Percentiles rank a stretch among this genome's conserved stretches.
Conservation (phyloP, 768 basidiomycete species). For the Suillus weaverae region DNA sequence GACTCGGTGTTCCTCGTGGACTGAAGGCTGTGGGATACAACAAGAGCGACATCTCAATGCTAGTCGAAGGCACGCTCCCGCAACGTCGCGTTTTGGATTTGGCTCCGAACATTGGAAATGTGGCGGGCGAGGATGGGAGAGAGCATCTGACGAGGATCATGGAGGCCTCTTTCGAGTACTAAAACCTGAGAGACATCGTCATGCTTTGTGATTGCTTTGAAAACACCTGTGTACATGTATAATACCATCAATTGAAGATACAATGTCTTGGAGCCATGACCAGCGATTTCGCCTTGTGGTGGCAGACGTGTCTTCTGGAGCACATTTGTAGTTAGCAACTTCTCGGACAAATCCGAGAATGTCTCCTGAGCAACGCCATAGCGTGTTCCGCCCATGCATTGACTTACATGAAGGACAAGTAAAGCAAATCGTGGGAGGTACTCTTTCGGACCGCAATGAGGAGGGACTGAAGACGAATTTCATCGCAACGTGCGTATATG, state of each 20-base stretch:
- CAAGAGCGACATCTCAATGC: conserved; percentile 59
- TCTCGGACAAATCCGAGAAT: conserved; percentile 13
- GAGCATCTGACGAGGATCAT: conserved; percentile 83
- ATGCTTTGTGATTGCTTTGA: conserved; percentile 8
- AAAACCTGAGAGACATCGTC: conserved; percentile 16
- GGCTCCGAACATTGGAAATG: conserved; percentile 85
- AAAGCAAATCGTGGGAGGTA: conserved; percentile 97
- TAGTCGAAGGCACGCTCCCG: conserved; percentile 91
- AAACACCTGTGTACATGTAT: background rate
- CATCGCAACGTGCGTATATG: conserved; percentile 68
- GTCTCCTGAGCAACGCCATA: conserved; percentile 30
- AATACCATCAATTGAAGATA: background rate
- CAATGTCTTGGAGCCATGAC: background rate
- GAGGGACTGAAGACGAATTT: conserved; percentile 81
- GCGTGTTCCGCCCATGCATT: conserved; percentile 88
- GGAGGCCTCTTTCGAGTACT: conserved; percentile 78
- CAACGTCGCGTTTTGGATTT: conserved; percentile 91
- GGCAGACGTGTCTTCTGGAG: background rate
- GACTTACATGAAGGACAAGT: conserved; percentile 95
- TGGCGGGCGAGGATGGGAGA: conserved; percentile 78
- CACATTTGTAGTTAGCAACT: background rate
- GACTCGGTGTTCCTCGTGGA: conserved; percentile 82
- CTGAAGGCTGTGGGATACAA: conserved; percentile 80
- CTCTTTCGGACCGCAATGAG: conserved; percentile 69
- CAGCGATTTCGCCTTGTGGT: background rate